Base-by-base conservation (phyloP, 805 yeast species). In the Candida morakotiae region DNA sequence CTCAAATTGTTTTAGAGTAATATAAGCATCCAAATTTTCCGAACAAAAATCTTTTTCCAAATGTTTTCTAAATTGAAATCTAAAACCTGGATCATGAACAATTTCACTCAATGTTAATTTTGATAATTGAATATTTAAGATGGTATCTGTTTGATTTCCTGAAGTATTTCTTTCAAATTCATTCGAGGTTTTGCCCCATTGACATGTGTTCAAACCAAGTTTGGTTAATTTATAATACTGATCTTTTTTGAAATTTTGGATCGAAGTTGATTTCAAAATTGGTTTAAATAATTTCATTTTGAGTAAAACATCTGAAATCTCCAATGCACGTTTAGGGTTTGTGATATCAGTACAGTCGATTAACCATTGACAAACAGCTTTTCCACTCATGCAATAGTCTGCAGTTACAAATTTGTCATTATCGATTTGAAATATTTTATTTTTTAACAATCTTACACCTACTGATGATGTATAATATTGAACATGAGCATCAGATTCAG, bases 291-390 rank as follows among this genome's bases (percentile, higher is more conserved):
- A 54, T 0, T 70, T 71, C 28, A 62, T 48, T 33, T 65, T 69
- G 25, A 75, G 44, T 40, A 84, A 71, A 9, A 76, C 51, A 3
- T 69, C 64, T 0, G 81, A 76, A 9, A 83, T 58, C 16, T 71
- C 71, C 0, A 64, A 51, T 0, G 87, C 83, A 41, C 78, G 85
- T 9, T 62, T 60, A 0, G 59, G 52, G 35, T 69, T 69, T 46
- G 79, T 55, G 1, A 81, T 65, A 50, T 86, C 93, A 1, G 96
- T 84, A 52, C 96, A 88, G 45, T 91, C 98, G 77, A 83, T 71
- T 5, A 91, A 51, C 95, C 96, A 91, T 51, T 88, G 96, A 58
- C 80, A 73, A 0, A 83, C 64, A 0, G 93, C 83, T 48, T 83
- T 83, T 0, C 96, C 94, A 1, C 84, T 72, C 43, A 86, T 70